These are phyloP conservation scores for Xylaria hypoxylon DNA, from an alignment of 2,329 filamentous ascomycete genomes.

Conservation along the genomic window DNA sequence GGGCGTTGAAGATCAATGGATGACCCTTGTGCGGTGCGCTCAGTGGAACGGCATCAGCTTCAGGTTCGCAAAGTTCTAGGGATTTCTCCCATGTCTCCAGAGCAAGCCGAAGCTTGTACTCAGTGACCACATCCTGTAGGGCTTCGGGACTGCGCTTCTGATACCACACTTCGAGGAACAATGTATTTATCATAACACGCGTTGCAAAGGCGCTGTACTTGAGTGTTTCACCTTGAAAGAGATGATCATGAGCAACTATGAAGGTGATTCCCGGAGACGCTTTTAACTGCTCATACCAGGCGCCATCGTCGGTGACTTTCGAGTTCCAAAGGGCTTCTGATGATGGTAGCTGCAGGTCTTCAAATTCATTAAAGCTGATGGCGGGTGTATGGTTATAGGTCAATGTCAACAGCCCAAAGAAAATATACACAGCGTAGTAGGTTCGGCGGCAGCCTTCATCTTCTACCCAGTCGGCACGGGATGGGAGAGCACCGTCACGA, in stretches of 20 bases:
- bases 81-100: constrained; percentile 99
- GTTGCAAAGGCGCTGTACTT: constrained; percentile 97
- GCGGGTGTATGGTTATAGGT: constrained; percentile 98
- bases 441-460: constrained; percentile 96
- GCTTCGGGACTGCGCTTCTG: constrained; percentile 99
- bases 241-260: constrained; percentile 91
- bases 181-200: constrained; percentile 97
- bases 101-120: constrained; percentile 95
- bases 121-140: constrained; percentile 94
- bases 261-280: constrained; percentile 83
- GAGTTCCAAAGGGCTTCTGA: constrained; percentile 96
- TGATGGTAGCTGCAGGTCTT: constrained; percentile 89
- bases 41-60: constrained; percentile 86
- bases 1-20: constrained; percentile 96
- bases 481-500: constrained; percentile 79
- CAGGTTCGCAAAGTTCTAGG: constrained; percentile 90
- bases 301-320: constrained; percentile 78
- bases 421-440: constrained; percentile 99
- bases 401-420: constrained; percentile 93
- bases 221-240: constrained; percentile 92
- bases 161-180: constrained; percentile 99
- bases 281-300: constrained; percentile 85
- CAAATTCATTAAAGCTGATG: constrained; percentile 98
- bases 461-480: constrained; percentile 91
- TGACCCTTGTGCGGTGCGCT: constrained; percentile 96